A percentile compares a stretch with the other conserved stretches of the same genome.
Evolutionary conservation across 108 stramenopile species (phyloP).

Genomic region (Schizochytrium sp.): DNA sequence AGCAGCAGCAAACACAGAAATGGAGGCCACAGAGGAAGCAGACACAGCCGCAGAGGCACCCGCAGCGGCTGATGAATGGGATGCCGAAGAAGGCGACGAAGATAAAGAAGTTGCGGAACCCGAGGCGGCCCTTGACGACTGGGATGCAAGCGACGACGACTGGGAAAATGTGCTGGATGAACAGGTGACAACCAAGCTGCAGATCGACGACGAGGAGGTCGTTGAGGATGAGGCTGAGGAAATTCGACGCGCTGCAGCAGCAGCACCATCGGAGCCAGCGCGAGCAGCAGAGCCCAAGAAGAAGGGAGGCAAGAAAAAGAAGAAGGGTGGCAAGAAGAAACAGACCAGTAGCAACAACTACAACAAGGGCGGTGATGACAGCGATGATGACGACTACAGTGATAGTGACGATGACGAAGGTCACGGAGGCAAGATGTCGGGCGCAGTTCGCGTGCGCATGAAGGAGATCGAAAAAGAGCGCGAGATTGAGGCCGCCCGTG

Average conservation of each 20-base stretch:
- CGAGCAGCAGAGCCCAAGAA: background rate
- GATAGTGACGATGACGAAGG: background rate
- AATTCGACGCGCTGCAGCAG: background rate
- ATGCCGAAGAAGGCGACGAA: background rate
- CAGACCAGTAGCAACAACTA: background rate
- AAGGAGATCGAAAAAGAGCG: conserved; percentile 62
- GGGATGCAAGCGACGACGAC: conserved; percentile 61
- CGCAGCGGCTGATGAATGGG: conserved; percentile 61
- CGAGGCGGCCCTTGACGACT: conserved; percentile 8
- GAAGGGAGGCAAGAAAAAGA: conserved; percentile 47
- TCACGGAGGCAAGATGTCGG: background rate
- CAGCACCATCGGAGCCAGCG: background rate
- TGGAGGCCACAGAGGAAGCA: conserved; percentile 13
- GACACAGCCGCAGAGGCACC: conserved; percentile 69
- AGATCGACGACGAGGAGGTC: conserved; percentile 56
- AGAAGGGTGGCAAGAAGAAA: background rate
- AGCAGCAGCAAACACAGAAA: background rate
- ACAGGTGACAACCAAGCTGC: conserved; percentile 1
- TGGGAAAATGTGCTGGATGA: conserved; percentile 34
- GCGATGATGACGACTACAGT: conserved; percentile 50
- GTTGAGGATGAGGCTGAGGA: conserved; percentile 1
- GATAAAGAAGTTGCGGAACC: conserved; percentile 26
- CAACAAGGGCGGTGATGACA: conserved; percentile 9
- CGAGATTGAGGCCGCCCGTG: conserved; percentile 57
- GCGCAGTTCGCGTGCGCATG: conserved; percentile 17